These are phyloP conservation scores for Jamesozyma lodderae DNA, from an alignment of 805 yeast genomes.

Conservation along the genomic window DNA sequence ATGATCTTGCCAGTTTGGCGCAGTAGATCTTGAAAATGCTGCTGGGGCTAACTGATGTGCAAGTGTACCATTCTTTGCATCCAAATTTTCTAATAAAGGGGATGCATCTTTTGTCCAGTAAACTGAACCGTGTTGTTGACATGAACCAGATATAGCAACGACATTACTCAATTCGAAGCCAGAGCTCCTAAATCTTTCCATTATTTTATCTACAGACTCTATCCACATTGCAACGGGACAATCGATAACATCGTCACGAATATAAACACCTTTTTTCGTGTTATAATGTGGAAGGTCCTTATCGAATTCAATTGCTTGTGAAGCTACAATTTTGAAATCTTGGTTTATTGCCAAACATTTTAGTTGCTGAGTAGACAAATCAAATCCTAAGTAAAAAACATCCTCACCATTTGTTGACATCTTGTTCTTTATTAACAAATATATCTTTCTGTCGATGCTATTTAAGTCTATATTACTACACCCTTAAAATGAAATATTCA, in stretches of 20 bases:
- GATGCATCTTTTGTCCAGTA: constrained; percentile 56
- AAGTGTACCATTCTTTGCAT: constrained; percentile 29
- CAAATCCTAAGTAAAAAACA: constrained; percentile 55
- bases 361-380: constrained; percentile 82
- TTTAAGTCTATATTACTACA: neutral
- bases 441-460: too few species aligned
- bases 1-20: constrained; percentile 96
- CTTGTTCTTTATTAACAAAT: neutral
- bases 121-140: constrained; percentile 90
- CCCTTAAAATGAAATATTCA: neutral
- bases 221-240: constrained; percentile 90
- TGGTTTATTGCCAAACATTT: constrained; percentile 61
- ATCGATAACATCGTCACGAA: constrained; percentile 46
- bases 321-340: constrained; percentile 41
- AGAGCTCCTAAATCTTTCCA: constrained; percentile 41
- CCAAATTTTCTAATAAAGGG: constrained; percentile 33
- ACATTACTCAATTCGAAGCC: constrained; percentile 52
- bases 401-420: neutral
- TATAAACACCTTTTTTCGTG: constrained; percentile 65
- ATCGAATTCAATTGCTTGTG: constrained; percentile 68
- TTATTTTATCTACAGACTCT: constrained; percentile 64
- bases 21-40: constrained; percentile 53
- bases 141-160: constrained; percentile 68
- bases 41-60: constrained; percentile 38
- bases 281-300: constrained; percentile 49